Evolutionary conservation across 495 filamentous ascomycete genomes (phyloP).

Genomic region (Filosporella fistucella): DNA sequence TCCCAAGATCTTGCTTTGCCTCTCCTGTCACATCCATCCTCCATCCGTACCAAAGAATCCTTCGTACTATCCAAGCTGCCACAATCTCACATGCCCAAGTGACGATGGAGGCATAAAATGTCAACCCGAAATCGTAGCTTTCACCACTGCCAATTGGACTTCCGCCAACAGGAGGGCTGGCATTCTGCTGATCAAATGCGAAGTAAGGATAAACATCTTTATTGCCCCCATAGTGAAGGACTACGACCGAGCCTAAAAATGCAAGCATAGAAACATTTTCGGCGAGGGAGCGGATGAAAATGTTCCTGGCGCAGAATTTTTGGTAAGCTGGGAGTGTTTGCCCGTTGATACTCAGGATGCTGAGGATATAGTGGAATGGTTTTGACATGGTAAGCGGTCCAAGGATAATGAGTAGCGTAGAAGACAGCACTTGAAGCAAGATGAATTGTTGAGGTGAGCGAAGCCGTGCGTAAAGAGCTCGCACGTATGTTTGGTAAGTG

Average conservation of each 20-base stretch:
- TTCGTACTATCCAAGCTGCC: constrained; percentile 50
- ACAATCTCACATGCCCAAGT: constrained; percentile 59
- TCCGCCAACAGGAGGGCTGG: background rate
- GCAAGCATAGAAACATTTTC: constrained; percentile 63
- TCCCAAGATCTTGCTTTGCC: constrained; percentile 52
- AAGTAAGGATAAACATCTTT: constrained; percentile 58
- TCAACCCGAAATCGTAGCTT: constrained; percentile 51
- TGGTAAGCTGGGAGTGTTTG: constrained; percentile 54
- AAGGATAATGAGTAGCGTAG: constrained; percentile 51
- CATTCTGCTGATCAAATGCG: constrained; percentile 39
- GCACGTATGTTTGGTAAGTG: constrained; percentile 67
- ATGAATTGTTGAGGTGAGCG: constrained; percentile 56
- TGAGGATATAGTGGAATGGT: constrained; percentile 46
- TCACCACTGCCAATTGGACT: constrained; percentile 25
- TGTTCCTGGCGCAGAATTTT: constrained; percentile 54
- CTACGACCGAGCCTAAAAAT: constrained; percentile 54
- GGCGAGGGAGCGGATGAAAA: constrained; percentile 57
- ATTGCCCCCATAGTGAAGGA: constrained; percentile 58
- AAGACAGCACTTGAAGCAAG: constrained; percentile 53
- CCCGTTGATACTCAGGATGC: constrained; percentile 40
- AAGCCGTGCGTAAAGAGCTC: constrained; percentile 59
- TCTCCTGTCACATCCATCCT: constrained; percentile 53
- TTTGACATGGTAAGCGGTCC: constrained; percentile 55
- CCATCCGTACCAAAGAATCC: constrained; percentile 48
- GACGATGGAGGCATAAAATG: constrained; percentile 52